Base-by-base conservation (phyloP, 305 asterid genomes). In the Fraxinus sp. region DNA sequence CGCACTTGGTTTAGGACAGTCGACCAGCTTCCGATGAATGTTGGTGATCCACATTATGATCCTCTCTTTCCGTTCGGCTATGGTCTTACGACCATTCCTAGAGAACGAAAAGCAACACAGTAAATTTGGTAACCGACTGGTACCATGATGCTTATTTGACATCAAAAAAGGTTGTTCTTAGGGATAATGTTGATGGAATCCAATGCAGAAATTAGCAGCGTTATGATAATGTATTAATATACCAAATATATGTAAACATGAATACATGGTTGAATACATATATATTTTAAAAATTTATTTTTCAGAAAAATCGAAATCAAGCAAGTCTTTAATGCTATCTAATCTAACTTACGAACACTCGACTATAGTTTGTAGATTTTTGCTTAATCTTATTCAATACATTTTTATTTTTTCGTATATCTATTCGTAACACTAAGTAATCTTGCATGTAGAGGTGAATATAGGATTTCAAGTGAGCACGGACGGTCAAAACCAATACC, bases 21-120 rank as follows among this genome's bases (percentile, higher is more conserved):
- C 30, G 90, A 90, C 55, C 97, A 93, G 81, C 89, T 91, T 7
- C 97, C 97, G 0, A 93, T 93, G 94, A 93, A 93, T 71, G 90
- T 91, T 11, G 97, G 96, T 5, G 97, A 93, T 84, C 33, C 91
- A 14, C 92, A 91, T 72, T 93, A 91, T 43, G 94, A 93, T 82
- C 96, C 97, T 1, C 90, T 93, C 16, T 93, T 82, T 16, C 89
- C 92, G 3, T 93, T 93, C 41, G 97, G 92, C 11, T 93, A 83
- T 79, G 96, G 97, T 33, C 85, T 93, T 11, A 85, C 83, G 0
- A 90, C 97, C 16, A 24, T 57, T 28, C 84, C 92, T 32, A 80
- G 74, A 46, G 78, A 83, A 55, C 52, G 66, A 16, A 46, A 59
- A 66, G 73, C 73, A 10, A 4, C 73, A 9, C 35, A 66, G 36